Base-by-base conservation (phyloP, 2,329 filamentous ascomycete species). In the Penicillium hordei region DNA sequence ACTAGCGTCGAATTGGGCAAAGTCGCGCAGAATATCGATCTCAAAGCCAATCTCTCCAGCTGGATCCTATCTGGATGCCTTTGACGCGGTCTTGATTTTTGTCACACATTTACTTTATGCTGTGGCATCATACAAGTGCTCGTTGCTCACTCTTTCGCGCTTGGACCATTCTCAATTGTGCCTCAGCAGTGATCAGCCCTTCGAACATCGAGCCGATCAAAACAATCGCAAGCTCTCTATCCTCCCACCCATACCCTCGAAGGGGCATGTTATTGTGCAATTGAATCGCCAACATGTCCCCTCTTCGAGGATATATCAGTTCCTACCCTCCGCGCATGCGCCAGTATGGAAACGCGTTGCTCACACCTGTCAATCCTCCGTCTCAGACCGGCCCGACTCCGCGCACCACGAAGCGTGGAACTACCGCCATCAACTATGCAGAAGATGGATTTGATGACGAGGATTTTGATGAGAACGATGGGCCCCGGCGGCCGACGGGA, bases 351-450 rank as follows among this genome's bases (percentile, higher is more conserved):
- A 97, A 97, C 79, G 91, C 93, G 38, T 86, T 97, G 55, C 85
- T 97, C 60, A 91, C 90, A 25, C 93, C 93, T 36, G 87, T 94
- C 61, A 84, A 93, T 60, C 90, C 89, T 62, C 83, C 84, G 55
- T 87, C 86, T 61, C 83, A 87, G 65, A 81, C 81, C 57, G 87
- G 86, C 25, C 85, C 88, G 39, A 79, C 84, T 59, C 83, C 90
- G 67, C 86, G 93, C 72, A 96, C 90, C n/a, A 97, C 94, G 9
- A 97, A 99, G 80, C 89, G 94, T 76, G 94, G 94, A 57, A 97
- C 94, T 2, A 94, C 91, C 34, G 90, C 93, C 62, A 94, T 97
- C 77, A 99, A 97, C 78, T 99, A 99, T 72, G 93, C 94, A 25
- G 94, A 99, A 73, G 93, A 97, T 73, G 93, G 93, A 46, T 96